These are phyloP conservation scores for Seminavis robusta DNA, from an alignment of 108 stramenopile genomes.

Conservation along the genomic window DNA sequence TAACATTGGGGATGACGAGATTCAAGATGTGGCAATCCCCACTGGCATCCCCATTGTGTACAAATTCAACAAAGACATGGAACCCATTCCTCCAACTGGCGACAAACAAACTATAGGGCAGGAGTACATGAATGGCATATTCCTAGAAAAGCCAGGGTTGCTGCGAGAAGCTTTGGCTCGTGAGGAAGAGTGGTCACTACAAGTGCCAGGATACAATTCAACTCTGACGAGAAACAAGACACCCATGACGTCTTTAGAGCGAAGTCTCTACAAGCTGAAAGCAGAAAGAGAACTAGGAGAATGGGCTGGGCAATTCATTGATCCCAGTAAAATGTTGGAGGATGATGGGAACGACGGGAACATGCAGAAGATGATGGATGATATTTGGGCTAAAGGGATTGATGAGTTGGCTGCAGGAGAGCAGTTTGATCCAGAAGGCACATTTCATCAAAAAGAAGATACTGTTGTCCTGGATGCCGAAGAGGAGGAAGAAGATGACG, in stretches of 20 bases:
- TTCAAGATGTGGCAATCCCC: constrained; percentile 90
- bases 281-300: constrained; percentile 64
- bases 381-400: constrained; percentile 26
- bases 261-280: constrained; percentile 67
- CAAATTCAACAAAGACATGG: constrained; percentile 72
- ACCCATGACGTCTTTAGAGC: constrained; percentile 64
- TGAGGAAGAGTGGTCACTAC: constrained; percentile 72
- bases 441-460: constrained; percentile 21
- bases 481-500: constrained; percentile 11
- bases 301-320: constrained; percentile 77
- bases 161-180: constrained; percentile 80
- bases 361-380: constrained; percentile 11
- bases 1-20: constrained; percentile 54
- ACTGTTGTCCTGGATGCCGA: constrained; percentile 3
- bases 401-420: constrained; percentile 41
- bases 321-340: constrained; percentile 39
- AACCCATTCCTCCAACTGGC: constrained; percentile 49
- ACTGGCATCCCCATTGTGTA: constrained; percentile 95
- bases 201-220: constrained; percentile 77
- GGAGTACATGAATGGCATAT: constrained; percentile 77
- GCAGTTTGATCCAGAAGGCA: constrained; percentile 55
- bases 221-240: constrained; percentile 47
- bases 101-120: constrained; percentile 55
- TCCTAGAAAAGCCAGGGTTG: constrained; percentile 86
- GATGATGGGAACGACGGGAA: constrained; percentile 83